Base-by-base conservation (phyloP, 2,329 filamentous ascomycete genomes). In the Dothideomycetes sp. region DNA sequence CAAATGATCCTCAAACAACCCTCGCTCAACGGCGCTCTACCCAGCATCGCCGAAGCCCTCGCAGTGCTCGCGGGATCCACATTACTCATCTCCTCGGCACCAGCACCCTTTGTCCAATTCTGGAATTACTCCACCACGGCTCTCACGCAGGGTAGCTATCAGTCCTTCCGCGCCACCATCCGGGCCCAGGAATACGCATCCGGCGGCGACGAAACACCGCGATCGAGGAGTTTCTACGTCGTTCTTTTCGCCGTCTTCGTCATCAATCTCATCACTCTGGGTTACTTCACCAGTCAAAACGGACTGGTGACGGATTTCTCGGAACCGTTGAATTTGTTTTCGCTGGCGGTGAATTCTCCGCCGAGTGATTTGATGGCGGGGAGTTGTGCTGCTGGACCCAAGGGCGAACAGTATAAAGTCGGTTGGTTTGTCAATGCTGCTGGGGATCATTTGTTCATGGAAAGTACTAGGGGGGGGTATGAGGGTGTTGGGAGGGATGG, bases 291-390 rank as follows among this genome's bases (percentile, higher is more conserved):
- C 36, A 53, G 73, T 33, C 65, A 74, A 39, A 71, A 47, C 55
- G 74, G 75, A 1, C 70, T 84, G 16, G 74, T 89, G 6, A 87
- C 81, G 1, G 84, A 89, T 61, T 87, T 82, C 53, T 83, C 78
- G 0, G 83, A 89, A 52, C 81, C 83, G 1, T 76, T 80, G 40
- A 87, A 87, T 53, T 63, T 87, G 2, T 87, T 88, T 51, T 68
- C 77, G 0, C 61, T 87, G 0, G 80, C 82, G 2, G 67, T 88
- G 38, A 86, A 86, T 53, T 73, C 67, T 18, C 75, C 75, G 0
- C 68, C 70, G 0, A 69, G 64, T 5, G 54, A 65, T 2, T 58
- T 64, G 3, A 49, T 80, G n/a, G 62, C 65, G 0, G 76, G 76
- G 0, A 68, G 64, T 5, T 78, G 74, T 51, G 76, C 73, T 1